Evolutionary conservation across 2,329 filamentous ascomycete species (phyloP), one percentile per base, ranked within the genome.

Genomic region (Aspergillus niger): DNA sequence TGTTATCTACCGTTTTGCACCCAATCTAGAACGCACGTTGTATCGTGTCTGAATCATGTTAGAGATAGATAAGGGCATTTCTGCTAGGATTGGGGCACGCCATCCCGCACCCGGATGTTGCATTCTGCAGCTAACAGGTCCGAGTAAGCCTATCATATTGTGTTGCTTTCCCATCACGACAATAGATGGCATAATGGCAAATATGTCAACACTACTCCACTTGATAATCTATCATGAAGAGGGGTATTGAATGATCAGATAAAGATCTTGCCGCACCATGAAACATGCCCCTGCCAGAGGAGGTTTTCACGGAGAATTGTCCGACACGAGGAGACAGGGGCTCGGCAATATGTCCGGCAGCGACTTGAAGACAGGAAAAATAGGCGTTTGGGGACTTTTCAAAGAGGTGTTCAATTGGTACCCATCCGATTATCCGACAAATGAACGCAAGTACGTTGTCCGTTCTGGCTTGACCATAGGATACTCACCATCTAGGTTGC

Each of bases 361-460:
- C 10, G 60, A 63, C 32, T 26, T 47, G 2, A 63, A 55, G 22
- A 8, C 30, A 4, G 47, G 28, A n/a, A 62, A 48, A 39, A 54
- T 63, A 22, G 60, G 60, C 28, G 57, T 60, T 13, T 60, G 64
- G 52, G 66, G 60, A 5, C 47, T 71, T 1, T n/a, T 72, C 13
- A 73, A 73, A 26, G 71, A 73, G 47, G 58, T 74, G 1, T 73
- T 74, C 54, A 74, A 73, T 43, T 74, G 72, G 71, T 74, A 74
- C 57, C 71, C 72, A 1, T 69, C 70, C 3, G 38, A 63, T 0
- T 74, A 74, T 65, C 67, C 70, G 15, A 38, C 63, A 0, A 66
- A 71, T n/a, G 72, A 74, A 43, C 64, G 67, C 59, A 72, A 65
- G 69, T 72, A n/a, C 61, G 67, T 55, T 41, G 2, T n/a, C 32